These are phyloP conservation scores for Hericium coralloides DNA, from an alignment of 768 basidiomycete species.

Conservation along the genomic window DNA sequence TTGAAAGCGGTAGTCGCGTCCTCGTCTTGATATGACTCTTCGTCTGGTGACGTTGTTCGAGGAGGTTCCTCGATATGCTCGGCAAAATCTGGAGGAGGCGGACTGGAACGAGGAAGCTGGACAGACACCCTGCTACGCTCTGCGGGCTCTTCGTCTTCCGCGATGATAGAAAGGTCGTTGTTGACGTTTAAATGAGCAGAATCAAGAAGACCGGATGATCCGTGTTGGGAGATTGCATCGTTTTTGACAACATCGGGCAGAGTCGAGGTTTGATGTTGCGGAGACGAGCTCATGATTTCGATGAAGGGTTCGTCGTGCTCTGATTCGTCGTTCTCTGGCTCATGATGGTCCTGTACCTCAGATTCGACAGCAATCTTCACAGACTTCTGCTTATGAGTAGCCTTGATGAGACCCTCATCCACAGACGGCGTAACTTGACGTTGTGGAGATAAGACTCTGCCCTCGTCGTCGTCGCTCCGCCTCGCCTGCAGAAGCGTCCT, in stretches of 20 bases:
- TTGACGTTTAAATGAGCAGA: slow-evolving; percentile 9
- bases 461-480: background rate
- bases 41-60: no score
- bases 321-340: background rate
- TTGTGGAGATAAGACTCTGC: background rate
- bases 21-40: background rate
- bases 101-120: background rate
- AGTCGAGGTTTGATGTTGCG: background rate
- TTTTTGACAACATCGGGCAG: background rate
- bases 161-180: slow-evolving; percentile 58
- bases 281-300: slow-evolving; percentile 1
- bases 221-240: background rate
- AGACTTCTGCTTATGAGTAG: background rate
- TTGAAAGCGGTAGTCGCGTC: background rate
- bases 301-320: slow-evolving; percentile 1
- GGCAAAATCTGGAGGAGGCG: background rate
- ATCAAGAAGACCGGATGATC: background rate
- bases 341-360: background rate
- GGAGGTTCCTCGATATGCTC: slow-evolving; percentile 1
- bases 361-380: background rate
- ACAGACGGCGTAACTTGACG: background rate
- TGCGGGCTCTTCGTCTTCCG: slow-evolving; percentile 48
- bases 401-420: background rate
- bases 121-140: slow-evolving; percentile 27
- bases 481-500: slow-evolving; percentile 26